These are phyloP conservation scores for Populus simonii DNA, from an alignment of 345 rosid species.

Conservation along the genomic window DNA sequence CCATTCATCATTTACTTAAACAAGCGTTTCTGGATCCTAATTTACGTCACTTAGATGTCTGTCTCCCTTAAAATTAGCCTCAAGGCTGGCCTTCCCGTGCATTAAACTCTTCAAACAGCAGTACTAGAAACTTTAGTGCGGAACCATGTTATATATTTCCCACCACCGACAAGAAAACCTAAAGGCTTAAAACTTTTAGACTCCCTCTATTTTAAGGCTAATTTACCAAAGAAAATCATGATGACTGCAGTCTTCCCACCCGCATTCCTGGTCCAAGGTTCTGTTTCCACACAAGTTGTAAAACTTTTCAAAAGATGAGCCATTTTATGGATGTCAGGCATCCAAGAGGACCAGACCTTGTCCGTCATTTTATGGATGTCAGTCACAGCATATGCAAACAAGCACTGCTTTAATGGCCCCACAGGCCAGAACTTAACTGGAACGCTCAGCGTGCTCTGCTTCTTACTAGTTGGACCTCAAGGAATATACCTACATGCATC, in stretches of 20 bases:
- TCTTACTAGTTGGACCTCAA: neutral
- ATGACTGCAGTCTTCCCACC: neutral
- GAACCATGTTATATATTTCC: neutral
- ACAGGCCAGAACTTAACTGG: neutral
- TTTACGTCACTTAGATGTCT: neutral
- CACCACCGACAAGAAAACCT: too few relatives aligned
- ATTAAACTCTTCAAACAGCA: neutral
- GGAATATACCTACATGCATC: constrained; percentile 2
- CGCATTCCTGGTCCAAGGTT: neutral
- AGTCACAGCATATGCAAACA: constrained; percentile 24
- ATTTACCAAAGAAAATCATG: too few relatives aligned
- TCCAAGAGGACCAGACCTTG: too few relatives aligned
- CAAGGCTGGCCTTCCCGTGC: neutral
- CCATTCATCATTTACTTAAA: neutral
- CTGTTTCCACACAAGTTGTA: neutral
- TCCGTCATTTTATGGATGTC: too few relatives aligned
- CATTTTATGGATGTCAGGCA: neutral
- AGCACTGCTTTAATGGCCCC: constrained; percentile 15
- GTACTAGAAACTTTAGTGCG: neutral
- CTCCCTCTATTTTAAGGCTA: too few relatives aligned
- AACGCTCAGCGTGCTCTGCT: constrained; percentile 8
- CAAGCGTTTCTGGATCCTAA: neutral
- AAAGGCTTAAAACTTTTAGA: too few relatives aligned
- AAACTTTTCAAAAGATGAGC: neutral
- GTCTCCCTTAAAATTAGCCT: neutral